Evolutionary conservation across 2,329 filamentous ascomycete species (phyloP), one percentile per base, ranked within the genome.

Genomic region (Didymella pinodella): DNA sequence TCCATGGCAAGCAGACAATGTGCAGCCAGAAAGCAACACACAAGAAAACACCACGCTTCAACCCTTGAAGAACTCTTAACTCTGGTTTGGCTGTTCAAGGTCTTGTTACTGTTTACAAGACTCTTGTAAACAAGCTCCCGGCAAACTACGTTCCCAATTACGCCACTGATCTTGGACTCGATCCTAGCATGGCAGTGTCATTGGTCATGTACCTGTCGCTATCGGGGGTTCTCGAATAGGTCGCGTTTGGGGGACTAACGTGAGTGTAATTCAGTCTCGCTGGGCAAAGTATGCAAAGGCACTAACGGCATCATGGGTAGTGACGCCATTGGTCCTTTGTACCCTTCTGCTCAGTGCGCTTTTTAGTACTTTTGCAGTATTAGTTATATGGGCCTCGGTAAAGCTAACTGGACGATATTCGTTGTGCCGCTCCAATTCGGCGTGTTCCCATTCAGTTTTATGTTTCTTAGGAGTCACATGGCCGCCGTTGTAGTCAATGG

Each of bases 271-370:
- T 2, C 3, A 7, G 12, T 26, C 18, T 22, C 2, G 22, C 22
- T 22, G 22, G 22, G 22, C 22, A 3, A 22, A 22, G 3, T 3
- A 22, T 22, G 22, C 22, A 22, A 22, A 22, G 22, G 3, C 22
- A 22, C 22, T 2, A 22, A 22, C 22, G 22, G 22, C 22, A 22
- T n/a, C 1, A 11, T 10, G 20, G 26, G 45, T 22, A 47, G 50
- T 25, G 50, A 53, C 14, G n/a, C 32, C 5, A 53, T 53, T 22
- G 43, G 50, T 7, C 50, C 50, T 25, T 53, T 11, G n/a, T 53
- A 22, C 50, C 50, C 5, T 38, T 53, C 32, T 53, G 12, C 10
- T 46, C 12, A 53, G 41, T n/a, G 47, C 50, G 3, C 41, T 53
- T 18, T 32, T 53, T 4, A 47, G 50, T 10, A 46, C 31, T 32